Conservation (phyloP, 2,329 filamentous ascomycete species). For the Alternaria hordeiaustralica region DNA sequence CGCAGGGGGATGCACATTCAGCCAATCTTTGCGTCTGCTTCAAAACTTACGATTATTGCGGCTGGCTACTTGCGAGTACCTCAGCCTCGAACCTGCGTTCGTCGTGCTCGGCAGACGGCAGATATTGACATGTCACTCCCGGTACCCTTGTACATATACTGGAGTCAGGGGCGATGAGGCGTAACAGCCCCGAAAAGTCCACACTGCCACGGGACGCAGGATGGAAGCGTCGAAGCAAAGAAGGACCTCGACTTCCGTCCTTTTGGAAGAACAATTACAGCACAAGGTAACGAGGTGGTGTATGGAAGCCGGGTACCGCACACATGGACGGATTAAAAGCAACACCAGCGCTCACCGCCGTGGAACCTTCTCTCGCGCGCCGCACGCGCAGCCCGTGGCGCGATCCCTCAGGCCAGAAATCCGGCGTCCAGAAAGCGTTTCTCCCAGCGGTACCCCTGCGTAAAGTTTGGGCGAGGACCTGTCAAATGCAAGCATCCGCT, state of each 20-base stretch:
- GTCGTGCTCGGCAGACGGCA: neutral
- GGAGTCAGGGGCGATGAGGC: neutral
- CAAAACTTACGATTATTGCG: neutral
- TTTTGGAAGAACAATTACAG: neutral
- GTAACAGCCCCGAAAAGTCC: neutral
- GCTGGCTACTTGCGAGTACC: neutral
- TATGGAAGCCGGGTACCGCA: neutral
- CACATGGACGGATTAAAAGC: neutral
- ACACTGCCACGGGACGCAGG: neutral
- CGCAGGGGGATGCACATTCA: neutral
- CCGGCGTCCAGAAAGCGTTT: neutral
- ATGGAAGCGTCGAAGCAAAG: neutral
- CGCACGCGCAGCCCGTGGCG: neutral
- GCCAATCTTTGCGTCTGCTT: neutral
- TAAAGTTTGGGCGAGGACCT: slow-evolving; percentile 6
- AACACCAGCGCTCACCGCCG: neutral
- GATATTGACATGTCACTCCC: neutral
- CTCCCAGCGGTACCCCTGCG: neutral
- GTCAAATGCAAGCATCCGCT: slow-evolving; percentile 11
- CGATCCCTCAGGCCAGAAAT: neutral
- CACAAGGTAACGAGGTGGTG: neutral
- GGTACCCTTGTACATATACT: neutral
- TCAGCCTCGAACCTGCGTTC: neutral
- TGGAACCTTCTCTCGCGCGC: neutral
- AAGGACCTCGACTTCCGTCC: neutral